Evolutionary conservation across 805 yeast genomes (phyloP).

Genomic region (Ogataea pignaliae): DNA sequence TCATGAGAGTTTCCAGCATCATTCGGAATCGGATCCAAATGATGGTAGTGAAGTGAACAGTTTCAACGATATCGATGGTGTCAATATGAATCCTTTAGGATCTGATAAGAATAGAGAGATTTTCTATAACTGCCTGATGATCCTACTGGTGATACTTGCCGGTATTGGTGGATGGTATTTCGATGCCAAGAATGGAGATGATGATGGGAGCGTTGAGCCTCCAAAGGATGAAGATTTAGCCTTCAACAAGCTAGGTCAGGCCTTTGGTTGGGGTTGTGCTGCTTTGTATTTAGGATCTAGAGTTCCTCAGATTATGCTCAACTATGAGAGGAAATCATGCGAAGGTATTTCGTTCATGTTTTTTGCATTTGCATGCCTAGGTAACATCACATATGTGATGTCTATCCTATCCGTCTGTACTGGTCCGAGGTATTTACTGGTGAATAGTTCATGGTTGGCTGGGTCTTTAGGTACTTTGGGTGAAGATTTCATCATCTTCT

Average conservation of each 20-base stretch:
- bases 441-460: constrained; percentile 88
- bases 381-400: constrained; percentile 85
- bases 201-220: constrained; percentile 23
- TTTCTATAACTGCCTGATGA: constrained; percentile 45
- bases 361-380: constrained; percentile 91
- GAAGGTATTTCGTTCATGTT: constrained; percentile 94
- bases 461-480: constrained; percentile 86
- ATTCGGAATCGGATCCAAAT: constrained; percentile 21
- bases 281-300: constrained; percentile 78
- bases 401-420: constrained; percentile 76
- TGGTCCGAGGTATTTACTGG: constrained; percentile 62
- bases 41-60: constrained; percentile 22
- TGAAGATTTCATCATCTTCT: constrained; percentile 78
- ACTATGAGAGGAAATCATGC: constrained; percentile 82
- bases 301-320: constrained; percentile 84
- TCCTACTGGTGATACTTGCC: constrained; percentile 60
- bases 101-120: constrained; percentile 20
- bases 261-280: constrained; percentile 82
- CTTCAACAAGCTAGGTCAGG: constrained; percentile 76
- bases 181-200: constrained; percentile 32
- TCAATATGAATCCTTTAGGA: constrained; percentile 13
- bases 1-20: constrained; percentile 28
- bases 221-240: constrained; percentile 40
- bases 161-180: constrained; percentile 89
- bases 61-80: constrained; percentile 30